Evolutionary conservation across 352 stramenopile species (phyloP), one percentile per base, ranked within the genome.

Genomic region (Phytopythium montanum): DNA sequence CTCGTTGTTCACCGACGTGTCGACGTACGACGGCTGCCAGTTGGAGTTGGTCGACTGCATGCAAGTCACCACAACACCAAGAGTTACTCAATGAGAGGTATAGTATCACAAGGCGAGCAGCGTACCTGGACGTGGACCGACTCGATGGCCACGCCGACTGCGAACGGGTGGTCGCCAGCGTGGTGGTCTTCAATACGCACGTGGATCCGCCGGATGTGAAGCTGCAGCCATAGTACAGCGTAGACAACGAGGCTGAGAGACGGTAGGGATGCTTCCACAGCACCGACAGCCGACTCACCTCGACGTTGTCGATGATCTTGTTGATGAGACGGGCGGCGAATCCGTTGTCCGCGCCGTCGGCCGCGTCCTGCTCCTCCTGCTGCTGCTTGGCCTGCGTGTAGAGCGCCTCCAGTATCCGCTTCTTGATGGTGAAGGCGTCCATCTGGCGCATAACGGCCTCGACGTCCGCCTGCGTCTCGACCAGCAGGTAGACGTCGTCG

Each of bases 241-340:
- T 3, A 39, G 5, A 12, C 50, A 28, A 45, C 18, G 34, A 25
- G 26, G 59, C 7, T 48, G 19, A 44, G 25, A 7, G 23, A 10
- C 3, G 18, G 28, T 6, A 5, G 13, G 9, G 5, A 2, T 14
- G 9, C 10, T 38, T 38, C 8, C 33, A 8, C 5, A 38, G 8
- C 33, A 16, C 19, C 0, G 14, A 3, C 39, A 14, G 39, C 19
- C 13, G 25, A 29, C 56, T 14, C 34, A 89, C 81, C 70, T 96
- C 85, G 51, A 96, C 71, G 52, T 96, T 96, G 61, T 96, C 87
- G 26, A 96, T 85, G 60, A 96, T 95, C 61, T 95, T 94, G 62
- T 94, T 96, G 44, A 93, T 56, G 21, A 96, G 69, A 33, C 87
- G 76, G 28, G 80, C 77, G 4, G 85, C 68, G 59, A 93, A 96